Percentiles rank a stretch among this genome's conserved stretches.
phyloP scores from a whole-genome alignment of 495 filamentous ascomycete genomes.

The Aspergillus hancockii region DNA sequence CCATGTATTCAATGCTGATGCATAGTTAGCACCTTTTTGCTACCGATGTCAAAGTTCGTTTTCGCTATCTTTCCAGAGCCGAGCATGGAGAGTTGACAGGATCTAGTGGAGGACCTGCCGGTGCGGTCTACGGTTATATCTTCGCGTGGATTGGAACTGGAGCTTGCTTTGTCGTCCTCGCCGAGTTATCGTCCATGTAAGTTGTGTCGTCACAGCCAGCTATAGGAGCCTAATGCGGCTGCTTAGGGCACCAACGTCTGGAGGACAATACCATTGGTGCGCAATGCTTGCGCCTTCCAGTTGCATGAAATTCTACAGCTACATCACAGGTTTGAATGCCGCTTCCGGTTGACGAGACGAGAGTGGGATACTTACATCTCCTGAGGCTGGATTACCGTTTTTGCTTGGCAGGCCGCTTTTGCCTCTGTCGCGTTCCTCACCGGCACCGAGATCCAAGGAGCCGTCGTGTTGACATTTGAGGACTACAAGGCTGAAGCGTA shows the following conservation, averaged over 20 bases:
- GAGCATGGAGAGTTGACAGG: not conserved
- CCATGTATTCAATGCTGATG: not conserved
- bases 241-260: constrained; percentile 47
- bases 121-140: constrained; percentile 53
- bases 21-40: constrained; percentile 29
- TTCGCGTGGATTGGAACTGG: constrained; percentile 46
- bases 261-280: constrained; percentile 57
- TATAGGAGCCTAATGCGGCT: too few species aligned
- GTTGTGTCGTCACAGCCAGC: not conserved
- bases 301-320: constrained; percentile 44
- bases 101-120: constrained; percentile 50
- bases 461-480: constrained; percentile 36
- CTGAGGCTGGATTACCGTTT: constrained; percentile 46
- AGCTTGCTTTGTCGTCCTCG: constrained; percentile 32
- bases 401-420: constrained; percentile 47
- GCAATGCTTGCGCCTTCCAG: constrained; percentile 48
- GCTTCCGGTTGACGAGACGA: not conserved
- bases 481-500: constrained; percentile 39
- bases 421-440: constrained; percentile 42
- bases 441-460: constrained; percentile 44
- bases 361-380: not conserved
- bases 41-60: constrained; percentile 37
- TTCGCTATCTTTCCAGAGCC: not conserved
- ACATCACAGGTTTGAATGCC: constrained; percentile 41
- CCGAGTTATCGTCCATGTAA: constrained; percentile 48